Conservation (phyloP, 2,329 filamentous ascomycete species). For the Aspergillus costaricaensis region DNA sequence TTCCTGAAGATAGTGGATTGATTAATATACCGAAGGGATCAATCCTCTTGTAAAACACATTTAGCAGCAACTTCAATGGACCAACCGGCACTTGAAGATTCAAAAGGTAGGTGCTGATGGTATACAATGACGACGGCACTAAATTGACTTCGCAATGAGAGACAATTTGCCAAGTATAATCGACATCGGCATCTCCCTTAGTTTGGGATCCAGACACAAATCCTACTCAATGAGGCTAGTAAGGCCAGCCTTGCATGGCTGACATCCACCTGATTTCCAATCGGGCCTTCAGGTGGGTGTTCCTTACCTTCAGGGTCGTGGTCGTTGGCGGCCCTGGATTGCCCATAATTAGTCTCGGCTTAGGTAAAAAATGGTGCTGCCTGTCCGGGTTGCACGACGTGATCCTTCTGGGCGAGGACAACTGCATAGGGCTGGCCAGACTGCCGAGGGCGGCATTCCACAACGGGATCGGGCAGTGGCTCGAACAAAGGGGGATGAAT, state of each 20-base stretch:
- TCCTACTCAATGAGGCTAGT: not conserved
- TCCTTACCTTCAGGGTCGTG: not conserved
- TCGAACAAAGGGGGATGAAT: not conserved
- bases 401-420: not conserved
- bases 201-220: not conserved
- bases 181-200: not conserved
- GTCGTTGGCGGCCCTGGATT: not conserved
- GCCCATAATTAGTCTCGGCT: not conserved
- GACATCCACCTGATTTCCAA: not conserved
- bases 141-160: not conserved
- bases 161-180: not conserved
- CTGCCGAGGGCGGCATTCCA: conserved; percentile 1
- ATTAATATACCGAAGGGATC: not conserved
- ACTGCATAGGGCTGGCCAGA: conserved; percentile 6
- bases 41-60: not conserved
- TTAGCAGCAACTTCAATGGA: not conserved
- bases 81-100: not conserved
- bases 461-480: not conserved
- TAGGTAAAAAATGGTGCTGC: conserved; percentile 8
- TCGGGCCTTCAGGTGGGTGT: not conserved
- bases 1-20: not conserved
- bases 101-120: not conserved
- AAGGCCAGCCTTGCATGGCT: not conserved
- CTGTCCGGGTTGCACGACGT: not conserved
- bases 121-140: not conserved